Percentiles rank a stretch among this genome's conserved stretches.
phyloP scores from a whole-genome alignment of 768 basidiomycete species.

The Amanita pallidorosea region DNA sequence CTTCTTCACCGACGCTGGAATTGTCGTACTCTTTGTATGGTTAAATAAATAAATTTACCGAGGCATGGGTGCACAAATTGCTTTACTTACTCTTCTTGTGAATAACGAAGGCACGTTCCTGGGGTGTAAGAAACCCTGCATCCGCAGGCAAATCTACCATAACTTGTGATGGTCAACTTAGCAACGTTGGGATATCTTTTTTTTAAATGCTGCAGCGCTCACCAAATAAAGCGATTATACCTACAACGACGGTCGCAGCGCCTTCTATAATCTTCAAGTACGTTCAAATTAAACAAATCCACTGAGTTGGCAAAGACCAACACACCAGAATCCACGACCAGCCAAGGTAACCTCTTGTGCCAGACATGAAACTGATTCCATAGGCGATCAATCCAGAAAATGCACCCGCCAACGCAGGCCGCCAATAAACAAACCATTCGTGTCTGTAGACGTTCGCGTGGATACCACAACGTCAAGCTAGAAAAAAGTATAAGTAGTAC shows the following conservation, averaged over 20 bases:
- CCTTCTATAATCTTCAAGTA: conserved; percentile 49
- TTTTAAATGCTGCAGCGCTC: not conserved
- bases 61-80: not conserved
- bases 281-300: not conserved
- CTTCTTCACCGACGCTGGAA: conserved; percentile 50
- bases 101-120: conserved; percentile 46
- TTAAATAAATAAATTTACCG: not conserved
- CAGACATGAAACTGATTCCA: conserved; percentile 43
- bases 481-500: no score
- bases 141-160: conserved; percentile 53
- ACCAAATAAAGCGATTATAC: conserved; percentile 42
- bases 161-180: conserved; percentile 25
- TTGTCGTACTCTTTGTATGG: conserved; percentile 35
- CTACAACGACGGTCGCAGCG: conserved; percentile 47
- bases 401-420: conserved; percentile 55
- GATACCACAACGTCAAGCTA: conserved; percentile 58
- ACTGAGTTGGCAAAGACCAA: not conserved
- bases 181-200: not conserved
- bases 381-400: conserved; percentile 53
- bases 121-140: conserved; percentile 49
- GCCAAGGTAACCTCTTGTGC: conserved; percentile 33
- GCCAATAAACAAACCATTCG: conserved; percentile 56
- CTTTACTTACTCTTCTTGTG: conserved; percentile 43
- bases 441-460: conserved; percentile 46
- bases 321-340: conserved; percentile 67